Evolutionary conservation across 805 yeast genomes (phyloP), one percentile per base, ranked within the genome.

Genomic region (Kuraishia ogatae): DNA sequence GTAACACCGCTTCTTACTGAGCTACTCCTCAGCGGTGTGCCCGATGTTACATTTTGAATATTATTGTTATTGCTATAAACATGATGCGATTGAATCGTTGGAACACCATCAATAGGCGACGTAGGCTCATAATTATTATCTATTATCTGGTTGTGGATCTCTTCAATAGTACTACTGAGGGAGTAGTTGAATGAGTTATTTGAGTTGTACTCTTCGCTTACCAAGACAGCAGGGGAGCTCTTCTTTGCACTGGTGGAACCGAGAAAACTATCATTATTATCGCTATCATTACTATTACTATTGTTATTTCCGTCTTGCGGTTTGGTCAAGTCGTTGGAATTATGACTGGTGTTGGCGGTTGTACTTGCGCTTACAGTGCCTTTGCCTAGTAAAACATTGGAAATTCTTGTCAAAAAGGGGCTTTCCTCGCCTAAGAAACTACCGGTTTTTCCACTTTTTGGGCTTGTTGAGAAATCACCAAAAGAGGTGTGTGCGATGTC

Each of bases 161-260:
- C 71, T 55, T 64, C 70, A 20, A 67, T 60, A 1, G 71, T 68
- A 54, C 67, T 67, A 52, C 62, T 65, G 50, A 66, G 51, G 0
- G 70, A 66, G 55, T 66, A 68, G 51, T 67, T 68, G 57, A 62
- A 68, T 1, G 67, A 61, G 51, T 68, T 66, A 39, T 64, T 60
- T 13, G 70, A 61, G 55, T 67, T 66, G 54, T 68, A 68, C 20
- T 66, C 70, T 17, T 65, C 69, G 23, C 66, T 39, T 4, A 39
- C 29, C 26, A 50, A 19, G n/a, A 23, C 53, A 2, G 49, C 6
- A 4, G 21, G 5, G 19, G 10, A 5, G 10, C 48, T 13, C 5
- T 13, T 13, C 11, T 5, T 20, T n/a, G 5, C 13, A 47, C 22
- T 19, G 13, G 49, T n/a, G 15, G 13, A 3, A 3, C 49, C 49